Base-by-base conservation (phyloP, 2,329 filamentous ascomycete genomes). In the Neonectria coccinea region DNA sequence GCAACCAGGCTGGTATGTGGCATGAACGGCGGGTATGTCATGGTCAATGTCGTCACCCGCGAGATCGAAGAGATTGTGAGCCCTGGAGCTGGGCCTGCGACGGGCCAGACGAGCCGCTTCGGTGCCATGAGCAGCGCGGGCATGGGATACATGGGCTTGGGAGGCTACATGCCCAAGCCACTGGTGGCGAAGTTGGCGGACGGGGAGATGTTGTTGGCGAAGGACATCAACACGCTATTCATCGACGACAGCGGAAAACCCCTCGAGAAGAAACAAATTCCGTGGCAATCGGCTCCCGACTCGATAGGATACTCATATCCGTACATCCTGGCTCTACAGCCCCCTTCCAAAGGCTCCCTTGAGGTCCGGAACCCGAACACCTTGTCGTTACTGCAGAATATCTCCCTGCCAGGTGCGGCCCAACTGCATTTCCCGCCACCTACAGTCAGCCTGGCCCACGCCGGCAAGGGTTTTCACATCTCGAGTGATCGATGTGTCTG, bases 71-170 rank as follows among this genome's bases (percentile, higher is more conserved):
- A 97, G 59, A 91, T 99, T 65, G 87, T 91, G 60, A 93, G 92
- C 12, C 90, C 92, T 0, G 91, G 92, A 39, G 87, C 88, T 45
- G 88, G 92, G 60, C 90, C 89, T 11, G 84, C 88, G 1, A 83
- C 84, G 1, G 83, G 84, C 2, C 90, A 92, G 69, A 88, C 86
- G 2, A 90, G 89, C 59, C 88, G 94, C 41, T 95, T 97, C 70
- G 93, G 93, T 6, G 92, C 93, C 2, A 90, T 95, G 67, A 92
- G 91, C 64, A 92, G 90, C 59, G 92, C 91, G 8, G 92, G 93
- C 52, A 97, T 98, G 93, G 94, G 94, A 48, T 98, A 98, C 76
- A 97, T 98, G 87, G 95, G 95, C 1, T 90, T 98, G 76, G 94
- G 93, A 54, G 92, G 93, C 45, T 96, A 94, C 82, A 93, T 95